A percentile compares a stretch with the other conserved stretches of the same genome.
phyloP scores from a whole-genome alignment of 2,329 filamentous ascomycete genomes.

The Ilyonectria sp. region DNA sequence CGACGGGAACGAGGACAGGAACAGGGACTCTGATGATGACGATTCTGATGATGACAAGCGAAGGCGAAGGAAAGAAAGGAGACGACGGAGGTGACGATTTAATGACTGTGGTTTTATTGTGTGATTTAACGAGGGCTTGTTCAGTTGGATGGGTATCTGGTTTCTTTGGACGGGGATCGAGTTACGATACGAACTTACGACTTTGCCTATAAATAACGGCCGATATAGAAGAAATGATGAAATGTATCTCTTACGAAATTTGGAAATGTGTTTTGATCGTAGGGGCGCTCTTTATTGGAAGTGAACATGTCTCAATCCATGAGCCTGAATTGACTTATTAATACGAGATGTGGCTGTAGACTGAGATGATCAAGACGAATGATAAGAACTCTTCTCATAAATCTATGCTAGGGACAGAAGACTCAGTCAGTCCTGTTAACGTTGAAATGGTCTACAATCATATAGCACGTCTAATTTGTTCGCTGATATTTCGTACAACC shows the following conservation, averaged over 20 bases:
- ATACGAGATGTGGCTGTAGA: too few species aligned
- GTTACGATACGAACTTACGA: slow-evolving; percentile 44
- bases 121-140: slow-evolving; percentile 30
- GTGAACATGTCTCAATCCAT: too few species aligned
- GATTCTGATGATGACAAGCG: slow-evolving; percentile 33
- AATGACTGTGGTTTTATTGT: slow-evolving; percentile 38
- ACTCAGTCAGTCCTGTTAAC: neutral
- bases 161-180: slow-evolving; percentile 26
- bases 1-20: neutral
- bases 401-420: slow-evolving; percentile 9
- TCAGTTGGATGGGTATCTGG: slow-evolving; percentile 37
- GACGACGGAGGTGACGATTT: slow-evolving; percentile 42
- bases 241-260: slow-evolving; percentile 6
- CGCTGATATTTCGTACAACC: slow-evolving; percentile 34
- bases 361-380: neutral
- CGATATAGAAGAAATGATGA: slow-evolving; percentile 46
- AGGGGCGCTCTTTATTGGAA: too few species aligned
- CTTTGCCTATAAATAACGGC: slow-evolving; percentile 45
- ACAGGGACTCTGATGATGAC: slow-evolving; percentile 10
- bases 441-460: slow-evolving; percentile 11
- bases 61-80: slow-evolving; percentile 31
- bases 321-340: too few species aligned
- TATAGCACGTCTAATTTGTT: slow-evolving; percentile 14
- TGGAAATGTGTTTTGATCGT: too few species aligned
- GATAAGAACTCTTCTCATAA: slow-evolving; percentile 1